Percentiles rank a stretch among this genome's conserved stretches.
Conservation (phyloP, 805 yeast genomes). For the Teunomyces kruisii region DNA sequence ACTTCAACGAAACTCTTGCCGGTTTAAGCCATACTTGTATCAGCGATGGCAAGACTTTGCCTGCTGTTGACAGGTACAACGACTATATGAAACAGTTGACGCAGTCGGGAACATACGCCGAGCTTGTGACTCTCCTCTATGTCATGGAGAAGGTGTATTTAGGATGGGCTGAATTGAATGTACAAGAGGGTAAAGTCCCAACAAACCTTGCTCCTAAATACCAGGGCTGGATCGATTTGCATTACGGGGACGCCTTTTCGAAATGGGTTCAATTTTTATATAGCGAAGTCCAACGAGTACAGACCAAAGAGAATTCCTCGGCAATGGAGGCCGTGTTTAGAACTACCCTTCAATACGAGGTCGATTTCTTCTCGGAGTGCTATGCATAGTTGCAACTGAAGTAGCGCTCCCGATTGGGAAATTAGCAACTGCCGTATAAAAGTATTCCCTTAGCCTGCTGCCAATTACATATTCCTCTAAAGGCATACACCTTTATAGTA, state of each 20-base stretch:
- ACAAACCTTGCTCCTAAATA: constrained; percentile 42
- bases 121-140: constrained; percentile 44
- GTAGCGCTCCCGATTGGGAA: background rate
- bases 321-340: constrained; percentile 26
- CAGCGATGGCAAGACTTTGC: constrained; percentile 10
- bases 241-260: constrained; percentile 48
- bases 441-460: background rate
- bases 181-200: constrained; percentile 14
- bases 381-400: constrained; percentile 19
- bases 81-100: constrained; percentile 31
- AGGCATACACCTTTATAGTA: background rate
- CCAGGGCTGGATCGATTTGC: constrained; percentile 53
- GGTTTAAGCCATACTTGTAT: constrained; percentile 18
- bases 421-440: background rate
- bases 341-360: constrained; percentile 40
- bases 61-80: constrained; percentile 31
- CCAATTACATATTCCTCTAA: too few relatives aligned
- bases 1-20: constrained; percentile 31
- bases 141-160: constrained; percentile 52
- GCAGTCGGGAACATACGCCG: constrained; percentile 31
- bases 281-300: constrained; percentile 41
- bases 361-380: constrained; percentile 48
- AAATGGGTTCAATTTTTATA: constrained; percentile 49
- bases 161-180: constrained; percentile 49
- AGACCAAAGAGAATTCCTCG: constrained; percentile 18